phyloP scores from a whole-genome alignment of 1,139 yeast genomes.

The Hyphopichia wangnamkhiaoensis region DNA sequence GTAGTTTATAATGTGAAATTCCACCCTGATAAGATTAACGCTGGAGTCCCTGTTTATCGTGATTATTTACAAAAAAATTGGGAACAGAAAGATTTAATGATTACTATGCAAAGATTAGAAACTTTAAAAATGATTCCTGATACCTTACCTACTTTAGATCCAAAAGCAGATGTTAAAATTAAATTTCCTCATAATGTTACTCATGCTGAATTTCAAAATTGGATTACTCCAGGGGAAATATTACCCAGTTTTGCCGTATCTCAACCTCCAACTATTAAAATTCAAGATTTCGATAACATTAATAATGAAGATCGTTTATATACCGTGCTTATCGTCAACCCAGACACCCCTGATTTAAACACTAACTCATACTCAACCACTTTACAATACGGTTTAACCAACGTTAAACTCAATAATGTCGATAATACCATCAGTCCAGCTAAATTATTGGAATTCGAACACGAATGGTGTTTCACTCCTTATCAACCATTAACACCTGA shows the following conservation, averaged over 20 bases:
- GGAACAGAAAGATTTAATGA: conserved; percentile 66
- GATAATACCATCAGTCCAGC: conserved; percentile 60
- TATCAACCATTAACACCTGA: conserved; percentile 89
- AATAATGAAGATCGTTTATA: conserved; percentile 51
- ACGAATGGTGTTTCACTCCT: conserved; percentile 46
- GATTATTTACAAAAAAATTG: conserved; percentile 67
- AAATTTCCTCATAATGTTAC: conserved; percentile 68
- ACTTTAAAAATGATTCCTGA: conserved; percentile 87
- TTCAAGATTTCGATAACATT: conserved; percentile 66
- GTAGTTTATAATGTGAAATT: conserved; percentile 66
- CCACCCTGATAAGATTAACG: conserved; percentile 54
- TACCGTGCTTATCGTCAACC: conserved; percentile 81
- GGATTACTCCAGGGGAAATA: conserved; percentile 78
- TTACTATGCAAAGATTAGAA: conserved; percentile 88
- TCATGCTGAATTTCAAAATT: conserved; percentile 48
- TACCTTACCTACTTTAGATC: conserved; percentile 87
- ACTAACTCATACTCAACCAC: conserved; percentile 71
- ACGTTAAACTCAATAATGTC: conserved; percentile 61
- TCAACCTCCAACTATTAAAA: conserved; percentile 71
- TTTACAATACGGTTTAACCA: conserved; percentile 76
- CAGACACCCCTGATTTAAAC: conserved; percentile 82
- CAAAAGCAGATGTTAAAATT: conserved; percentile 72
- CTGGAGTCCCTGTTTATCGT: conserved; percentile 78
- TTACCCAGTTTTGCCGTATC: conserved; percentile 73
- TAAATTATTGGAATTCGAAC: conserved; percentile 43